Conservation (phyloP, 345 rosid species). For the Arabidopsis suecica region DNA sequence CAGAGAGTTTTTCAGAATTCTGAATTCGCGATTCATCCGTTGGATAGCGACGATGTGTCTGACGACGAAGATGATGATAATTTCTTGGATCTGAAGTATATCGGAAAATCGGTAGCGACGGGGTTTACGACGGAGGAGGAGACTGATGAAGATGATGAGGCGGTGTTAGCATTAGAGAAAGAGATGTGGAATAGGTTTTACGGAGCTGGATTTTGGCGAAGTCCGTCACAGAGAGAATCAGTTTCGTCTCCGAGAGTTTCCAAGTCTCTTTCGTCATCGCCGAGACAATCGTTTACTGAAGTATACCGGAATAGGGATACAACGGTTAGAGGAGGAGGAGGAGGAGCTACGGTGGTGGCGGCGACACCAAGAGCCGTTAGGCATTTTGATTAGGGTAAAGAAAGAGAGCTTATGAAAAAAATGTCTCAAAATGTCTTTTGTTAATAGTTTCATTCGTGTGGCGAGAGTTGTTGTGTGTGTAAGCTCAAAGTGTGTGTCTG, state of each 20-base stretch:
- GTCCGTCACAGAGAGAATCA: constrained; percentile 58
- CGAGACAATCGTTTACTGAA: constrained; percentile 34
- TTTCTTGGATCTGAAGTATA: constrained; percentile 26
- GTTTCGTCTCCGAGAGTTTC: constrained; percentile 36
- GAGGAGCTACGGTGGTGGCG: constrained; percentile 26
- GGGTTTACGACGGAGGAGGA: constrained; percentile 43
- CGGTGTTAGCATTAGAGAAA: constrained; percentile 55
- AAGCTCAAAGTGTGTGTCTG: constrained; percentile 17
- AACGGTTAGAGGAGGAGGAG: constrained; percentile 10
- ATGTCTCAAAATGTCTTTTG: not conserved
- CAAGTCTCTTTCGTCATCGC: constrained; percentile 33
- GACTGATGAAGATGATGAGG: constrained; percentile 46
- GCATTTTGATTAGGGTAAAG: constrained; percentile 27
- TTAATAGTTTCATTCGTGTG: constrained; percentile 33
- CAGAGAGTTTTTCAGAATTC: constrained; percentile 46
- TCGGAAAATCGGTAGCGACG: constrained; percentile 31
- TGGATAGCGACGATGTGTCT: constrained; percentile 40
- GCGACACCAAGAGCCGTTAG: constrained; percentile 34
- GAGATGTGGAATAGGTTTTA: constrained; percentile 73
- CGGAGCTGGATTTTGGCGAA: constrained; percentile 74
- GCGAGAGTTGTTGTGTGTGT: not conserved
- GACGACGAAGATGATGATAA: constrained; percentile 35
- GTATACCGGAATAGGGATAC: constrained; percentile 12
- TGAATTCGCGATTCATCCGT: constrained; percentile 44
- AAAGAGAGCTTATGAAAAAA: not conserved